A percentile compares a stretch with the other conserved stretches of the same genome.
Conservation (phyloP, 2,329 filamentous ascomycete genomes). For the Ascochyta rabiei region DNA sequence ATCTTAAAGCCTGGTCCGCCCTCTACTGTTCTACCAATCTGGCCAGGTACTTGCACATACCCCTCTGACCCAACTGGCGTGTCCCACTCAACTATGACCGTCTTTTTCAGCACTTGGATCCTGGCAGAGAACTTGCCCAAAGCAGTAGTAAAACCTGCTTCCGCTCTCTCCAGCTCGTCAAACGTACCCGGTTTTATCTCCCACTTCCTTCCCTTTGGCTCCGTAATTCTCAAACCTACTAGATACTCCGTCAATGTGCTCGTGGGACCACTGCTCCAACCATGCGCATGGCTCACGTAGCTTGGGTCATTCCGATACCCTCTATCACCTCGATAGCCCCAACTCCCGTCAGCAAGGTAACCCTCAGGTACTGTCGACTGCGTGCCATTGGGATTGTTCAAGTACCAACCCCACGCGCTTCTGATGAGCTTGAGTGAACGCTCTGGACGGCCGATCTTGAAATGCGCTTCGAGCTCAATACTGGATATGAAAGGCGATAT, state of each 20-base stretch:
- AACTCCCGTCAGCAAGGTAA: conserved; percentile 62
- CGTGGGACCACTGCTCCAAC: conserved; percentile 49
- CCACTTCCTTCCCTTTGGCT: conserved; percentile 52
- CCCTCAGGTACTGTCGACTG: conserved; percentile 65
- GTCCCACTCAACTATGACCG: neutral
- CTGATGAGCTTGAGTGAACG: conserved; percentile 64
- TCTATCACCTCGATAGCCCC: conserved; percentile 60
- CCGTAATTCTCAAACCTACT: conserved; percentile 52
- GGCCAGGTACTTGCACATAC: conserved; percentile 3
- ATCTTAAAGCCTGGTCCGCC: too few species aligned
- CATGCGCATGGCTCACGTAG: conserved; percentile 53
- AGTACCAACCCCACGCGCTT: conserved; percentile 65
- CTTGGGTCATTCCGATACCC: conserved; percentile 59
- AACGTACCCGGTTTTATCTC: conserved; percentile 44
- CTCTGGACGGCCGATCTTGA: conserved; percentile 54
- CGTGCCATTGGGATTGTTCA: conserved; percentile 63
- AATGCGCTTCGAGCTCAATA: conserved; percentile 65
- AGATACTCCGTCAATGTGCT: conserved; percentile 49
- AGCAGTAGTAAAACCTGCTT: conserved; percentile 2
- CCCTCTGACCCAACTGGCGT: conserved; percentile 1
- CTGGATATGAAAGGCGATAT: conserved; percentile 64
- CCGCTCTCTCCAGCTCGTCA: neutral
- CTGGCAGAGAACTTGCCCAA: conserved; percentile 4
- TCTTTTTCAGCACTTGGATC: neutral
- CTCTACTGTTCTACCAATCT: neutral